Percentiles rank a stretch among this genome's conserved stretches.
Evolutionary conservation across 2,329 filamentous ascomycete genomes (phyloP).

Genomic region (Mycocentrospora acerina): DNA sequence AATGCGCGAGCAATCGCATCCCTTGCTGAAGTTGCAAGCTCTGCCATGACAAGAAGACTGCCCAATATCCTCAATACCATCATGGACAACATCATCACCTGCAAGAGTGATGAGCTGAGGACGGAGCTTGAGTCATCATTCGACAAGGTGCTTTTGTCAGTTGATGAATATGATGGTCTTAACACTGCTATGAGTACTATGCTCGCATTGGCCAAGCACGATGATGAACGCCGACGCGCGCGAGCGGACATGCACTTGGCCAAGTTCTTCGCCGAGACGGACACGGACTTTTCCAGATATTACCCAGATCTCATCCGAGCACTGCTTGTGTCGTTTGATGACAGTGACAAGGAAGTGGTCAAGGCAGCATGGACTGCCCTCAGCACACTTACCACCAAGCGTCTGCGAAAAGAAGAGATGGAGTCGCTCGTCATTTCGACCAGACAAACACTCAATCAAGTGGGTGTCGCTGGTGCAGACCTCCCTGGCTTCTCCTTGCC

Average conservation of each 20-base stretch:
- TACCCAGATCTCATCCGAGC: slow-evolving; percentile 93
- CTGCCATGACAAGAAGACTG: slow-evolving; percentile 86
- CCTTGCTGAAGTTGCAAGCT: slow-evolving; percentile 84
- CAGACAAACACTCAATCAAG: slow-evolving; percentile 79
- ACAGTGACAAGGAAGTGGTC: slow-evolving; percentile 78
- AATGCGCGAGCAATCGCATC: slow-evolving; percentile 94
- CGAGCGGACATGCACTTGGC: slow-evolving; percentile 77
- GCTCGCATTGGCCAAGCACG: slow-evolving; percentile 82
- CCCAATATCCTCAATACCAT: slow-evolving; percentile 90
- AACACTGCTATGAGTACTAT: slow-evolving; percentile 96
- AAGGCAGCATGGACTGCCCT: slow-evolving; percentile 88
- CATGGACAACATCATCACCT: slow-evolving; percentile 85
- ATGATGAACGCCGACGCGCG: slow-evolving; percentile 83
- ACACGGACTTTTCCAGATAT: slow-evolving; percentile 91
- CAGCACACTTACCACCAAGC: slow-evolving; percentile 76
- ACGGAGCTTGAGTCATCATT: slow-evolving; percentile 78
- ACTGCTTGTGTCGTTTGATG: slow-evolving; percentile 88
- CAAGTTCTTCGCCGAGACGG: slow-evolving; percentile 78
- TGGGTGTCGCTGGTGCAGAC: slow-evolving; percentile 82
- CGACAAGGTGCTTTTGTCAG: slow-evolving; percentile 84
- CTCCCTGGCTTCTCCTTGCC: slow-evolving; percentile 86
- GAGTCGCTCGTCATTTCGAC: slow-evolving; percentile 86
- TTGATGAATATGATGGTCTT: slow-evolving; percentile 93
- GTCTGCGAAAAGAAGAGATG: slow-evolving; percentile 96
- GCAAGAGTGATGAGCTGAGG: slow-evolving; percentile 72